phyloP scores from a whole-genome alignment of 208 protist genomes.

The Acanthamoeba royreba region DNA sequence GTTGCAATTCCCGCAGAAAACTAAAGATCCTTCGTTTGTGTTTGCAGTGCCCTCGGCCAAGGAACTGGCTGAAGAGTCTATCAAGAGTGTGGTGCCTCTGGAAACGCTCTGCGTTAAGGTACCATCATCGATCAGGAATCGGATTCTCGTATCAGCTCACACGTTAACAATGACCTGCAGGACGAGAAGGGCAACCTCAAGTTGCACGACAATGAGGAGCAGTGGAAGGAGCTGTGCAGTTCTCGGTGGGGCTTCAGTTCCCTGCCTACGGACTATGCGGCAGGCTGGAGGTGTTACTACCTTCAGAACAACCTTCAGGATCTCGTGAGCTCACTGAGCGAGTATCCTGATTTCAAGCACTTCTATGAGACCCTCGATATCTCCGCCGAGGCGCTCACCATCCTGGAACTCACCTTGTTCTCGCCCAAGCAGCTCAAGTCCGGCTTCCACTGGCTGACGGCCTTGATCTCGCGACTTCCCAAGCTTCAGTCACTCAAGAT shows the following conservation, averaged over 20 bases:
- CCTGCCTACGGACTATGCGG: background rate
- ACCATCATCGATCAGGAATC: background rate
- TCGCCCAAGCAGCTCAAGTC: conserved; percentile 31
- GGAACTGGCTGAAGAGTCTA: conserved; percentile 19
- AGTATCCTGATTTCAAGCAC: conserved; percentile 20
- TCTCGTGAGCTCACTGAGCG: conserved; percentile 27
- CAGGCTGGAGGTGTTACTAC: background rate
- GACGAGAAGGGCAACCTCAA: background rate
- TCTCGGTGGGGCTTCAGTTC: conserved; percentile 26
- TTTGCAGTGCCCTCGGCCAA: background rate
- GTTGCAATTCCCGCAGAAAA: too few relatives aligned
- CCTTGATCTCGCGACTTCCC: background rate
- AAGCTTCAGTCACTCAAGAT: conserved; percentile 4
- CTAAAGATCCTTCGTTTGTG: background rate
- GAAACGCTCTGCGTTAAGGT: conserved; percentile 30
- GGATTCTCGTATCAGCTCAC: background rate
- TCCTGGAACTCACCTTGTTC: conserved; percentile 7
- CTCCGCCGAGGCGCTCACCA: background rate
- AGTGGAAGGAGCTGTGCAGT: conserved; percentile 39
- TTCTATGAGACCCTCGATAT: conserved; percentile 32
- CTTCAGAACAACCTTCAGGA: conserved; percentile 52
- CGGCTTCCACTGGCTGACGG: conserved; percentile 3
- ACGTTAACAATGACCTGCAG: background rate
- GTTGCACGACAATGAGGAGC: conserved; percentile 18
- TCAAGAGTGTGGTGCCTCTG: conserved; percentile 32